These are phyloP conservation scores for Candolleomyces efflorescens DNA, from an alignment of 768 basidiomycete species.

Conservation along the genomic window DNA sequence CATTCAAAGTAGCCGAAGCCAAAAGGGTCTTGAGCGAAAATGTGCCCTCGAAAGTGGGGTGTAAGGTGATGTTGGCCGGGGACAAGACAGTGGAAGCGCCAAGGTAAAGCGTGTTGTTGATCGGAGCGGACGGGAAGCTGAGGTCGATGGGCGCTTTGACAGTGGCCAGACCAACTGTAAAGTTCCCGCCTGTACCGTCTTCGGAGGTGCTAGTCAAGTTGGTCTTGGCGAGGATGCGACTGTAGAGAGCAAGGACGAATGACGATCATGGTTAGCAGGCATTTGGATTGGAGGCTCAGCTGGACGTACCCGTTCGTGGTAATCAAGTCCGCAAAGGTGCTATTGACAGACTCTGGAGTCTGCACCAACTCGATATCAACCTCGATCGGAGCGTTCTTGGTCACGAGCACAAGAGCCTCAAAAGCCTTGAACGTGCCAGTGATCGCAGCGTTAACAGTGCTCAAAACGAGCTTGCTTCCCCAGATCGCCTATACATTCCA, in stretches of 20 bases:
- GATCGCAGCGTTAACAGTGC: not conserved
- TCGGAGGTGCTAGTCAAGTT: not conserved
- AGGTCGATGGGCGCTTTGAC: not conserved
- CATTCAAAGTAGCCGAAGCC: not conserved
- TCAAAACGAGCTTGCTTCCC: not conserved
- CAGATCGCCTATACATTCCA: too few relatives aligned
- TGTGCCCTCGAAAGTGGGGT: not conserved
- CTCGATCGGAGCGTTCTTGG: not conserved
- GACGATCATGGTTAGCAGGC: not conserved
- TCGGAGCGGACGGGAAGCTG: not conserved
- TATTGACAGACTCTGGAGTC: not conserved
- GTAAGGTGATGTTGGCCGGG: not conserved
- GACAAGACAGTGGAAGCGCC: not conserved
- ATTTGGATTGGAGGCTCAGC: not conserved
- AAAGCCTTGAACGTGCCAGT: not conserved
- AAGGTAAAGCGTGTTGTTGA: not conserved
- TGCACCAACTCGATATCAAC: not conserved
- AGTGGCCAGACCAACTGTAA: not conserved
- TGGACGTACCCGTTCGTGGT: not conserved
- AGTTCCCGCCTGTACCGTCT: not conserved
- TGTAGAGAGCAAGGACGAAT: too few relatives aligned
- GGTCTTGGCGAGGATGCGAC: not conserved
- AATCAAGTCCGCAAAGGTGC: not conserved
- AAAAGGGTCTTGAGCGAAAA: not conserved
- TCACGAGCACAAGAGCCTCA: not conserved